Conservation (phyloP, 2,329 filamentous ascomycete species). For the Akanthomyces uredinophilus region DNA sequence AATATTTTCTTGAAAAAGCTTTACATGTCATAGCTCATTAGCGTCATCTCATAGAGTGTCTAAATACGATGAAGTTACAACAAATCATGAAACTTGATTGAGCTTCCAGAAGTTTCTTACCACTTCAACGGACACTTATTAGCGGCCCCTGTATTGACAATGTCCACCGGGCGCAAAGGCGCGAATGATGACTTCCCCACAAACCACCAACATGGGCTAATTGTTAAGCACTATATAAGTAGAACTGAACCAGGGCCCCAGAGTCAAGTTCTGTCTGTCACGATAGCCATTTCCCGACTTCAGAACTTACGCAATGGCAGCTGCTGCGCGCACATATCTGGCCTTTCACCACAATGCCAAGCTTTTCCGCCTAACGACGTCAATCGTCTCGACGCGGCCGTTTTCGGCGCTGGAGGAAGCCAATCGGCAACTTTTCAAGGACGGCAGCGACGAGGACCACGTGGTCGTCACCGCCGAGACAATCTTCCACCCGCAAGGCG, state of each 20-base stretch:
- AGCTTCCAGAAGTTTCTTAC: constrained; percentile 7
- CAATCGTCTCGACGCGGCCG: constrained; percentile 42
- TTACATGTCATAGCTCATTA: background rate
- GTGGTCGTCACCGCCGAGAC: constrained; percentile 59
- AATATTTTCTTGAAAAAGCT: no score
- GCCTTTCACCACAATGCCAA: constrained; percentile 41
- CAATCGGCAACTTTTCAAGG: constrained; percentile 55
- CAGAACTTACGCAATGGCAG: constrained; percentile 12
- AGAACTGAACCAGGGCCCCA: background rate
- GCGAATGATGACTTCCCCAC: constrained; percentile 8
- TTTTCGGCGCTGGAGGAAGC: constrained; percentile 45
- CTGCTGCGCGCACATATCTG: constrained; percentile 34
- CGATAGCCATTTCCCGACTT: background rate
- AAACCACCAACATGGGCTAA: background rate
- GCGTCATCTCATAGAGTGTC: background rate
- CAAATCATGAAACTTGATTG: background rate
- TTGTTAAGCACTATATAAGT: background rate
- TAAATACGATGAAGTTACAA: background rate
- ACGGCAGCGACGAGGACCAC: constrained; percentile 43
- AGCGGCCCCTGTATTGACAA: background rate
- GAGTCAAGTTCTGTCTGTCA: background rate
- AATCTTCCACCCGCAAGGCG: constrained; percentile 73
- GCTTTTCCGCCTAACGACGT: constrained; percentile 38
- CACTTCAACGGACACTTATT: background rate
- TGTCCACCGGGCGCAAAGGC: constrained; percentile 10